Conservation (phyloP, 805 yeast genomes). For the Wickerhamomyces canadensis region DNA sequence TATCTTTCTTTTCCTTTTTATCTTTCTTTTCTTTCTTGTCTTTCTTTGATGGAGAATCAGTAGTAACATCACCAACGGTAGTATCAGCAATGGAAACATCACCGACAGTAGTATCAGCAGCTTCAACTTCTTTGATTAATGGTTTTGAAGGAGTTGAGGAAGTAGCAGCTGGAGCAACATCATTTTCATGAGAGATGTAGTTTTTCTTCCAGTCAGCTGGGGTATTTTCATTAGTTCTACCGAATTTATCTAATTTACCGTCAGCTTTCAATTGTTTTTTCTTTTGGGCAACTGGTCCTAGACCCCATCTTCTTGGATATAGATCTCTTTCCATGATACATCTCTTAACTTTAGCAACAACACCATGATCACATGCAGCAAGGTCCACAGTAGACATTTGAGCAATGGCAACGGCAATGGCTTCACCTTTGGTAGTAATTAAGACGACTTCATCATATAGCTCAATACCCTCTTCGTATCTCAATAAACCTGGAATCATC, state of each 20-base stretch:
- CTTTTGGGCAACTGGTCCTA: conserved; percentile 97
- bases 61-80: conserved; percentile 17
- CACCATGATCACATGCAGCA: conserved; percentile 96
- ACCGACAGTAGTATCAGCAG: conserved; percentile 21
- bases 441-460: conserved; percentile 95
- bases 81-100: conserved; percentile 26
- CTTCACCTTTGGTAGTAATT: conserved; percentile 99
- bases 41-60: conserved; percentile 22
- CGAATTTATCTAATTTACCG: conserved; percentile 95
- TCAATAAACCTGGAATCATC: conserved; percentile 96
- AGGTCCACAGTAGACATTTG: conserved; percentile 98
- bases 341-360: conserved; percentile 97
- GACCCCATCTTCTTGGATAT: conserved; percentile 99
- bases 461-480: conserved; percentile 97
- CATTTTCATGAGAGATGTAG: conserved; percentile 68
- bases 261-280: conserved; percentile 97
- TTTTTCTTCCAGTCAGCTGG: conserved; percentile 88
- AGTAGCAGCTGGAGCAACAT: conserved; percentile 45
- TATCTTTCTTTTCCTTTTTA: conserved; percentile 50
- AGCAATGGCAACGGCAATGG: conserved; percentile 96
- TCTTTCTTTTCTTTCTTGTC: conserved; percentile 43
- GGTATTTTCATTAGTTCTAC: conserved; percentile 89
- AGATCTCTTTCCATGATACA: conserved; percentile 99
- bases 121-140: conserved; percentile 37
- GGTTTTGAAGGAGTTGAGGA: conserved; percentile 37